phyloP scores from a whole-genome alignment of 2,329 filamentous ascomycete genomes.

The Colletotrichum abscissum region DNA sequence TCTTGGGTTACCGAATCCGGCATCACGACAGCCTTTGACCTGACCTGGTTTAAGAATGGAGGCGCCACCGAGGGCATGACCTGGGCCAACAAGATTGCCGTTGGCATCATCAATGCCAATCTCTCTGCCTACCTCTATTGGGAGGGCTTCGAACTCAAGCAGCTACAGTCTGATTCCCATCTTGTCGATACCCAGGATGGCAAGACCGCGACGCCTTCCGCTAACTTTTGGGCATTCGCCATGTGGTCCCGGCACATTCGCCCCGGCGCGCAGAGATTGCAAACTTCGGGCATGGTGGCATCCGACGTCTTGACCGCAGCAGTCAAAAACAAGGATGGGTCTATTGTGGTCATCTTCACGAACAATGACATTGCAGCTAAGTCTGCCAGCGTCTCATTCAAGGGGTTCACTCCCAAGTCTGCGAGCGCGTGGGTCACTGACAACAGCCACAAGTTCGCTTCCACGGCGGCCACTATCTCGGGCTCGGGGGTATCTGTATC shows the following conservation, averaged over 20 bases:
- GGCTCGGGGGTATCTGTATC: slow-evolving; percentile 38
- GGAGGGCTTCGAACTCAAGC: slow-evolving; percentile 54
- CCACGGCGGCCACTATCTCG: slow-evolving; percentile 33
- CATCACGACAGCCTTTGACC: slow-evolving; percentile 54
- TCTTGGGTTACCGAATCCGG: slow-evolving; percentile 66
- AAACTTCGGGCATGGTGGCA: slow-evolving; percentile 18
- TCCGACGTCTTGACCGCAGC: slow-evolving; percentile 45
- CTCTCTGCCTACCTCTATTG: slow-evolving; percentile 66
- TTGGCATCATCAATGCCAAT: slow-evolving; percentile 58
- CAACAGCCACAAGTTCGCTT: slow-evolving; percentile 42
- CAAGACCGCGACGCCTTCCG: slow-evolving; percentile 44
- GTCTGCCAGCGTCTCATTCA: slow-evolving; percentile 42
- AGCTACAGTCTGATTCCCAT: slow-evolving; percentile 42
- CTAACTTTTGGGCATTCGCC: slow-evolving; percentile 54
- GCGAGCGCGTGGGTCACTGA: slow-evolving; percentile 51
- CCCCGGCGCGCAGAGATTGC: slow-evolving; percentile 47
- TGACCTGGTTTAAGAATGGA: slow-evolving; percentile 59
- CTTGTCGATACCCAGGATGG: slow-evolving; percentile 43
- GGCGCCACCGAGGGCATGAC: slow-evolving; percentile 62
- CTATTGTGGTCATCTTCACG: slow-evolving; percentile 50
- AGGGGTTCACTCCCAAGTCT: slow-evolving; percentile 40
- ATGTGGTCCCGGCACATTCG: slow-evolving; percentile 52
- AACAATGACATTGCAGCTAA: slow-evolving; percentile 43
- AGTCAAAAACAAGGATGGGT: slow-evolving; percentile 50
- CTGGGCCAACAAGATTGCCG: slow-evolving; percentile 66